Percentiles rank a stretch among this genome's conserved stretches.
Evolutionary conservation across 257 asterid genomes (phyloP).

Genomic region (Solanum megistacrolobum): DNA sequence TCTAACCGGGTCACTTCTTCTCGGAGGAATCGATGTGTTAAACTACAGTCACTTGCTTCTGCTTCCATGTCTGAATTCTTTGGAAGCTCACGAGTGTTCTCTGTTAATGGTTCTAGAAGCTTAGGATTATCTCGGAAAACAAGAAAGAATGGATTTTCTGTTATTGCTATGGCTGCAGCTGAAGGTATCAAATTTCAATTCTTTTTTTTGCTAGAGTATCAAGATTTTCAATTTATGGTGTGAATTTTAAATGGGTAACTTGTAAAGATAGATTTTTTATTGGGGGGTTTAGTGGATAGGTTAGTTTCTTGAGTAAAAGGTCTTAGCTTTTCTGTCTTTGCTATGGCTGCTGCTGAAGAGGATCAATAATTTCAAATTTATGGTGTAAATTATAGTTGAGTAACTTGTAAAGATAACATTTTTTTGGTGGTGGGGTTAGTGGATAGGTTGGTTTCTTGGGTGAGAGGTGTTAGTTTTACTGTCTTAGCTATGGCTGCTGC

Average conservation of each 20-base stretch:
- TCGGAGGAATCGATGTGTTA: constrained; percentile 30
- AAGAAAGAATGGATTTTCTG: neutral
- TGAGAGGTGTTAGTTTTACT: neutral
- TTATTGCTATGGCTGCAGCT: constrained; percentile 43
- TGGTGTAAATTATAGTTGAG: neutral
- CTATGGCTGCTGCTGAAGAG: constrained; percentile 52
- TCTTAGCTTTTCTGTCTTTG: neutral
- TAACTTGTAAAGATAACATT: neutral
- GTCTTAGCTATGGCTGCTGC: constrained; percentile 38
- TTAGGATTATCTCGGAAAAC: neutral
- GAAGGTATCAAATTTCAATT: constrained; percentile 27
- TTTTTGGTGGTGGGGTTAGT: neutral
- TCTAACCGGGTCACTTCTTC: constrained; percentile 22
- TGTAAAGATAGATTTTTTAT: neutral
- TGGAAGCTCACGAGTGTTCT: constrained; percentile 31
- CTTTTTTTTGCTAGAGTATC: neutral
- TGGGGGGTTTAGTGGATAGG: neutral
- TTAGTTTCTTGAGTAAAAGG: neutral
- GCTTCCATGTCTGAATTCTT: constrained; percentile 30
- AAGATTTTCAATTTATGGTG: neutral
- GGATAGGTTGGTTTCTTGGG: neutral
- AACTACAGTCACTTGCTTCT: constrained; percentile 44
- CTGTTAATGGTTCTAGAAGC: constrained; percentile 21
- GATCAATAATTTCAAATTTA: neutral
- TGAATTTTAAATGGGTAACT: neutral